Conservation (phyloP, 106 monocot genomes). For the Phalaenopsis aphrodite region DNA sequence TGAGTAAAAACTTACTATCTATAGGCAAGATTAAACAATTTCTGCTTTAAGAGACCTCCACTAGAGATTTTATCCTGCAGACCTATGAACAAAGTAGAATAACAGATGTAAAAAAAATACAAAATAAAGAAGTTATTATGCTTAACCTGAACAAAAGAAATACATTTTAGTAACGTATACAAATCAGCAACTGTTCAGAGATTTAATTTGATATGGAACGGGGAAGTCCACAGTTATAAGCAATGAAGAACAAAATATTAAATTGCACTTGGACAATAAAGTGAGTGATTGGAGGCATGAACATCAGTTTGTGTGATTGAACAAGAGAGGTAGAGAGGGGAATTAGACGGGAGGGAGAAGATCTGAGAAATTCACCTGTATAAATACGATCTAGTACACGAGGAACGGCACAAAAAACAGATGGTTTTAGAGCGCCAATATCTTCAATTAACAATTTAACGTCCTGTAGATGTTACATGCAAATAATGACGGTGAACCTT, state of each 20-base stretch:
- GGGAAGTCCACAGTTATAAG: neutral
- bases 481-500: conserved; percentile 5
- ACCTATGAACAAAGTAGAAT: conserved; percentile 37
- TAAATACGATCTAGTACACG: conserved; percentile 91
- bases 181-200: neutral
- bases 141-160: neutral
- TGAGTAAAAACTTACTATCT: conserved; percentile 43
- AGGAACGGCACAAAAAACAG: conserved; percentile 90
- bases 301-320: neutral
- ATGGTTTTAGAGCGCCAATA: conserved; percentile 72
- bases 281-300: neutral
- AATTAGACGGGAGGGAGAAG: neutral
- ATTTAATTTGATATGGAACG: neutral
- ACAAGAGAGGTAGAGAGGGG: neutral
- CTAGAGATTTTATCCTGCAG: conserved; percentile 59
- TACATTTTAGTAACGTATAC: neutral
- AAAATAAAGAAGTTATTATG: neutral
- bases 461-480: conserved; percentile 36
- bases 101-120: neutral
- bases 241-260: neutral
- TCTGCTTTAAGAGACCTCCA: conserved; percentile 61
- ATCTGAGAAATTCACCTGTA: conserved; percentile 34
- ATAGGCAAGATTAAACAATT: conserved; percentile 65
- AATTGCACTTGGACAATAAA: neutral
- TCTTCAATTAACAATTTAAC: conserved; percentile 81